phyloP scores from a whole-genome alignment of 306 rosid genomes.

The Biancaea sappan region DNA sequence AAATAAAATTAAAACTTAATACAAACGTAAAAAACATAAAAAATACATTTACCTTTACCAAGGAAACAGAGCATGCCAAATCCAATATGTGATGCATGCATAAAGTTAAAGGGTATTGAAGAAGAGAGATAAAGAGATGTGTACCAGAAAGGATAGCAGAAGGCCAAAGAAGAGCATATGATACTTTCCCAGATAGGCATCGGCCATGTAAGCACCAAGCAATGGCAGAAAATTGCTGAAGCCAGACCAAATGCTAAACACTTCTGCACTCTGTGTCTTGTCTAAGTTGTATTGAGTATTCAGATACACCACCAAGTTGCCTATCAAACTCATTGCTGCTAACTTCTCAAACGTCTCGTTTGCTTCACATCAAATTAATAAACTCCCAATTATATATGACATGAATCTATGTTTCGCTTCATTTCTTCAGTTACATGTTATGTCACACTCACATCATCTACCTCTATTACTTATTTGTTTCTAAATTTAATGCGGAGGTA shows the following conservation, averaged over 20 bases:
- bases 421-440: too few species aligned
- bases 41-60: too few species aligned
- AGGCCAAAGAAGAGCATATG: constrained; percentile 48
- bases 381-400: not conserved
- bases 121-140: too few species aligned
- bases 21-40: too few species aligned
- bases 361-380: constrained; percentile 32
- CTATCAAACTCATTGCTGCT: constrained; percentile 70
- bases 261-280: constrained; percentile 45
- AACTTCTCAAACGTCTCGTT: constrained; percentile 79
- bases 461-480: too few species aligned
- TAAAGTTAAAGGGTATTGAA: too few species aligned
- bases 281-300: constrained; percentile 60
- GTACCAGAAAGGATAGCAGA: constrained; percentile 53
- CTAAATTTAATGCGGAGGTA: too few species aligned
- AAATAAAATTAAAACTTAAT: too few species aligned
- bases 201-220: constrained; percentile 60
- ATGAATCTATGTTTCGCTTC: too few species aligned
- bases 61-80: too few species aligned
- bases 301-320: constrained; percentile 56
- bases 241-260: constrained; percentile 63
- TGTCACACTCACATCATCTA: too few species aligned
- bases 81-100: too few species aligned
- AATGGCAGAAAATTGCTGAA: constrained; percentile 58
- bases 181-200: constrained; percentile 56